Base-by-base conservation (phyloP, 176 grass and related monocot species). In the Lolium perenne region DNA sequence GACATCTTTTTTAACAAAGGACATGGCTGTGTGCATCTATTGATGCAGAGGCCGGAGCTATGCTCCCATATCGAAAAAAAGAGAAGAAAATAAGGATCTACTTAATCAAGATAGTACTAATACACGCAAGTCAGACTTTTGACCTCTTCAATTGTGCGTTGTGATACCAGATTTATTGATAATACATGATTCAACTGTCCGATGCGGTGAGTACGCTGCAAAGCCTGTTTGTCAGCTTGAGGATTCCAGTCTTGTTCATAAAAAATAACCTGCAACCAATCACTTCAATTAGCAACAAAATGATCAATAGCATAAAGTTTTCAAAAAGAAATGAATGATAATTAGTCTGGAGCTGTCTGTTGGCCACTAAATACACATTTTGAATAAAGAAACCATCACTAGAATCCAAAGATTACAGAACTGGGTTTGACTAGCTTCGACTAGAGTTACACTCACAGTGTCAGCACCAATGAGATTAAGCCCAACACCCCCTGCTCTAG, bases 211-310 rank as follows among this genome's bases (percentile, higher is more conserved):
- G 93, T 86, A 10, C 95, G 93, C 82, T 98, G 95, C 85, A 98
- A 92, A 21, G 95, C 93, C 86, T 98, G 95, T 83, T 98, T 98
- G 56, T 98, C 93, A 40, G 79, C 95, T 91, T 95, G 95, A 74
- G 95, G 95, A 87, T 98, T 98, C 95, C 95, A 98, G 80, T 98
- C 95, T 94, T 98, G 95, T 66, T 98, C 95, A 89, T 98, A 98
- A 83, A 98, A 98, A 71, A 98, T 94, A 80, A 95, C 95, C 95
- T 98, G 76, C 76, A 80, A 58, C 11, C n/a, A 56, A 40, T 81
- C 79, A 82, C 67, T 64, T 76, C 69, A 59, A 49, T 80, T 4
- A 83, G 46, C 16, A 71, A 25, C 25, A 88, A 76, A 49, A 86
- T 32, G 53, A 61, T 79, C 53, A 50, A 64, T 72, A 82, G 49